Evolutionary conservation across 202 grass and related monocot species (phyloP).

Genomic region (Alloteropsis angusta): DNA sequence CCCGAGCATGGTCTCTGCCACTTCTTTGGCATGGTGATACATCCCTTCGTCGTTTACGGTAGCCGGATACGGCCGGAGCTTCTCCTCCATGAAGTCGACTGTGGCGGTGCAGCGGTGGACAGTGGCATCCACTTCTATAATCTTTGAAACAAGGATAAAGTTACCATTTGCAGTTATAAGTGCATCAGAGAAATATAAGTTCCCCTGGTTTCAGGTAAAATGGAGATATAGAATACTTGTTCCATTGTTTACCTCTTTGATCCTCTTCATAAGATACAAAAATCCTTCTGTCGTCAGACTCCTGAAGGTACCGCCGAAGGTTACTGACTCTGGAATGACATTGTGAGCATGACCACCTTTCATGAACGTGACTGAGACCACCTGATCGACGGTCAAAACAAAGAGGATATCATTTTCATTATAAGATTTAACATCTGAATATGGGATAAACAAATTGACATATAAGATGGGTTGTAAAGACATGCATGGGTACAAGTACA

Average conservation of each 20-base stretch:
- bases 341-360: constrained; percentile 48
- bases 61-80: constrained; percentile 35
- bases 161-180: background rate
- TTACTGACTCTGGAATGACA: constrained; percentile 43
- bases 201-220: background rate
- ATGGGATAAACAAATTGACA: background rate
- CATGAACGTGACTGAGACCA: constrained; percentile 47
- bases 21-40: constrained; percentile 41
- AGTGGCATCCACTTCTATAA: constrained; percentile 32
- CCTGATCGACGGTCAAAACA: constrained; percentile 7
- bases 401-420: background rate
- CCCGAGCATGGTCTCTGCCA: constrained; percentile 45
- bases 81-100: constrained; percentile 43
- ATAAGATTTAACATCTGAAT: background rate
- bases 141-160: constrained; percentile 7
- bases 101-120: constrained; percentile 39
- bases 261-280: constrained; percentile 44
- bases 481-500: background rate
- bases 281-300: constrained; percentile 53
- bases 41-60: constrained; percentile 47
- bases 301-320: constrained; percentile 51
- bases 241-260: constrained; percentile 41
- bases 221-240: background rate
- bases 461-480: background rate
- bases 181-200: background rate